These are phyloP conservation scores for Cercospora nicotianae DNA, from an alignment of 2,329 filamentous ascomycete genomes.

Conservation along the genomic window DNA sequence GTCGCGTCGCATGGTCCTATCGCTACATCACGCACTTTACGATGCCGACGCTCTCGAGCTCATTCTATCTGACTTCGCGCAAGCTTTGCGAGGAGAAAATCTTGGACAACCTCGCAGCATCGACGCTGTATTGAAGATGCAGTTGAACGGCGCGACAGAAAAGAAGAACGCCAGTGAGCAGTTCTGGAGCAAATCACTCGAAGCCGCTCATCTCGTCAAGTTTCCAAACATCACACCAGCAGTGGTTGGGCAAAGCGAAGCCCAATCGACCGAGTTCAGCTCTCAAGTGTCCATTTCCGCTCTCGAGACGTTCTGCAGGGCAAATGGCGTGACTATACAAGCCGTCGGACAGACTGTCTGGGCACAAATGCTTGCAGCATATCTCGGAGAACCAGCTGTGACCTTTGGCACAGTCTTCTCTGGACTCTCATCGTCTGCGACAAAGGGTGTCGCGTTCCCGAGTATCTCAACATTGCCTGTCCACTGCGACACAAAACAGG, in stretches of 20 bases:
- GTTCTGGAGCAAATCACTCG: conserved; percentile 63
- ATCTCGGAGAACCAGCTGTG: conserved; percentile 71
- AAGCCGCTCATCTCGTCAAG: conserved; percentile 52
- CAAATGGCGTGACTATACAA: conserved; percentile 69
- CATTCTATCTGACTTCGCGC: conserved; percentile 62
- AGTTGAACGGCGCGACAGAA: conserved; percentile 33
- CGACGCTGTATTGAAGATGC: conserved; percentile 44
- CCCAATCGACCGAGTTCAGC: conserved; percentile 39
- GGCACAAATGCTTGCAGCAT: conserved; percentile 71
- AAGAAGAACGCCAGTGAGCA: conserved; percentile 11
- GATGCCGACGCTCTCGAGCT: conserved; percentile 72
- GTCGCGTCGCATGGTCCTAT: conserved; percentile 47
- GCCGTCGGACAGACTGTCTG: conserved; percentile 75
- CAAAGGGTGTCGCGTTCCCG: conserved; percentile 66
- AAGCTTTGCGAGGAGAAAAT: conserved; percentile 39
- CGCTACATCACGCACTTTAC: conserved; percentile 79
- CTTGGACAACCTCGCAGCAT: conserved; percentile 39
- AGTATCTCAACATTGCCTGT: conserved; percentile 81
- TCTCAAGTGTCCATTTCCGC: conserved; percentile 45
- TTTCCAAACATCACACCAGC: conserved; percentile 77
- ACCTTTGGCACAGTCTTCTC: conserved; percentile 81
- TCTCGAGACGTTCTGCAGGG: conserved; percentile 59
- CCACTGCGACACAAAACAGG: conserved; percentile 55
- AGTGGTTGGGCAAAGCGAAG: conserved; percentile 39
- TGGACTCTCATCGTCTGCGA: conserved; percentile 64